Percentiles rank a stretch among this genome's conserved stretches.
phyloP scores from a whole-genome alignment of 495 filamentous ascomycete species.

The Terfezia claveryi region DNA sequence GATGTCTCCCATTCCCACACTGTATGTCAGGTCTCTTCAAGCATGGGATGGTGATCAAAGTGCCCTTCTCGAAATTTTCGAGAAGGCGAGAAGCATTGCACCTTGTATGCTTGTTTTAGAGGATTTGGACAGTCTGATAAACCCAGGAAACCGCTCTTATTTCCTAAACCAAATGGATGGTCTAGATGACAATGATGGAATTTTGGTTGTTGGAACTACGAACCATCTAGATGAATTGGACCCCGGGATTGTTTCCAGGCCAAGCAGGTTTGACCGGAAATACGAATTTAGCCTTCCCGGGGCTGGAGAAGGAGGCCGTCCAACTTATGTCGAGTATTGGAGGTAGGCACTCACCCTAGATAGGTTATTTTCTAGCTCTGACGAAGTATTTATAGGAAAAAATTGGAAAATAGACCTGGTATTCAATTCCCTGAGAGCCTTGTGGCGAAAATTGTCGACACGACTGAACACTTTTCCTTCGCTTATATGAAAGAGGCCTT shows the following conservation, averaged over 20 bases:
- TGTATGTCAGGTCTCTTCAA: too few relatives aligned
- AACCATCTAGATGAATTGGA: constrained; percentile 39
- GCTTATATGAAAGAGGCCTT: constrained; percentile 46
- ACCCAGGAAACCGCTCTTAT: constrained; percentile 31
- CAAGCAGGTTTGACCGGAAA: constrained; percentile 42
- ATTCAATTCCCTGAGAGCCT: constrained; percentile 36
- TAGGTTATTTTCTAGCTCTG: too few relatives aligned
- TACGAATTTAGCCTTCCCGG: constrained; percentile 37
- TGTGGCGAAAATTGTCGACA: constrained; percentile 30
- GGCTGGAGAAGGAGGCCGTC: constrained; percentile 24
- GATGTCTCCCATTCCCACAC: too few relatives aligned
- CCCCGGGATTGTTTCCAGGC: constrained; percentile 40
- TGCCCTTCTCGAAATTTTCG: constrained; percentile 28
- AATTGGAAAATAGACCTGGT: constrained; percentile 30
- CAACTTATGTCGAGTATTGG: constrained; percentile 37
- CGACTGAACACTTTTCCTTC: constrained; percentile 40
- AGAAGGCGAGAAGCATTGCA: constrained; percentile 28
- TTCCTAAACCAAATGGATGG: constrained; percentile 56
- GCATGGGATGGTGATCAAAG: constrained; percentile 25
- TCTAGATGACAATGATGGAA: constrained; percentile 41
- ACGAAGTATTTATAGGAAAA: constrained; percentile 14
- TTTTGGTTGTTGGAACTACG: constrained; percentile 42
- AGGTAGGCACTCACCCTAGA: constrained; percentile 14
- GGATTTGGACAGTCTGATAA: constrained; percentile 42
- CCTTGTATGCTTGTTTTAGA: constrained; percentile 37